These are phyloP conservation scores for Pythium rishiriense DNA, from an alignment of 352 stramenopile genomes.

Conservation along the genomic window DNA sequence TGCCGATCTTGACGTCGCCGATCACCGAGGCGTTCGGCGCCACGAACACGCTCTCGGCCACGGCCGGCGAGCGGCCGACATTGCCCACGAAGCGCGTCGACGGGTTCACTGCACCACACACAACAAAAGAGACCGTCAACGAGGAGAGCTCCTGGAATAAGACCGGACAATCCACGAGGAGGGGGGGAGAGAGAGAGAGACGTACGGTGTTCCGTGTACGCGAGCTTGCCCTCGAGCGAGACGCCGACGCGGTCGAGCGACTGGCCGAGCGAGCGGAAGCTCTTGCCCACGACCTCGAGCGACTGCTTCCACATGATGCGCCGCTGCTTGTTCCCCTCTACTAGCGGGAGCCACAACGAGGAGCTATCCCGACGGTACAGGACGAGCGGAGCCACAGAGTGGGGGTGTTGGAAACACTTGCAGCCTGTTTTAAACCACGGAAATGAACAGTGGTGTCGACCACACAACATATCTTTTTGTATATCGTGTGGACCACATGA, in stretches of 20 bases:
- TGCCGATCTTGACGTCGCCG: conserved; percentile 91
- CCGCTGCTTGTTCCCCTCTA: conserved; percentile 16
- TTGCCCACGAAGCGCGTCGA: conserved; percentile 82
- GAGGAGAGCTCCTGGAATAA: too few relatives aligned
- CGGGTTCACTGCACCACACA: conserved; percentile 79
- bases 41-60: conserved; percentile 77
- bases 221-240: conserved; percentile 72
- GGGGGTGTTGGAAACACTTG: conserved; percentile 20
- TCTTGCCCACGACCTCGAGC: conserved; percentile 75
- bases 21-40: conserved; percentile 92
- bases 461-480: not conserved
- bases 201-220: conserved; percentile 89
- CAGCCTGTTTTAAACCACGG: not conserved
- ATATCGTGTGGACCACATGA: conserved; percentile 25
- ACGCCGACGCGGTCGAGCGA: conserved; percentile 86
- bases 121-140: not conserved
- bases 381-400: conserved; percentile 15
- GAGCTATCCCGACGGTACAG: conserved; percentile 22
- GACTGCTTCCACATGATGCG: conserved; percentile 63
- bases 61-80: conserved; percentile 55
- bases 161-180: too few relatives aligned
- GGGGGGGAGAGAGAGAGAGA: too few relatives aligned
- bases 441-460: conserved; percentile 15
- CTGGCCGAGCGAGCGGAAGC: conserved; percentile 81
- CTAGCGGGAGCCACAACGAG: not conserved